Evolutionary conservation across 257 asterid genomes (phyloP).

Genomic region (Solanum chmielewskii): DNA sequence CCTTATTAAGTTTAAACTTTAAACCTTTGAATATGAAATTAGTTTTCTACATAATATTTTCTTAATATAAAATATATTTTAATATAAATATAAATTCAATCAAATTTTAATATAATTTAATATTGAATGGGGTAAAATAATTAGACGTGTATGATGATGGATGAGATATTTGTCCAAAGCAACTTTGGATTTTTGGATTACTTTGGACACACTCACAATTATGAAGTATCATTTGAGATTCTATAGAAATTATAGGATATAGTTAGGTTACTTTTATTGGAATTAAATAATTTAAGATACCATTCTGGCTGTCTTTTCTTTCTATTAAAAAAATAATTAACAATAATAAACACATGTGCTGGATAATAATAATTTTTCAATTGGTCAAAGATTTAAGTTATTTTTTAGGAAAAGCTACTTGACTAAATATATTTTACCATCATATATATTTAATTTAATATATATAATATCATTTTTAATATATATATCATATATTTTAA

Average conservation of each 20-base stretch:
- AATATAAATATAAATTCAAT: background rate
- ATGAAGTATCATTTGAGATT: background rate
- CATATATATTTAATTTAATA: too few relatives aligned
- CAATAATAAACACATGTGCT: background rate
- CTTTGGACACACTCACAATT: background rate
- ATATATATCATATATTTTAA: too few relatives aligned
- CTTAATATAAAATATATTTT: too few relatives aligned
- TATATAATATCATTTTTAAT: too few relatives aligned
- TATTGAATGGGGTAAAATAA: background rate
- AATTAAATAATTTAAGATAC: background rate
- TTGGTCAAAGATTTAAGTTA: background rate
- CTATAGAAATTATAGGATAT: background rate
- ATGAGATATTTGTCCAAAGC: background rate
- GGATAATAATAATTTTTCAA: background rate
- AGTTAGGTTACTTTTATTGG: background rate
- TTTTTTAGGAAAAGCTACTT: background rate
- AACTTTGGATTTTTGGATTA: background rate
- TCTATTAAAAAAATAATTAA: background rate
- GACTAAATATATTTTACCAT: too few relatives aligned
- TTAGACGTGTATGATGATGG: background rate
- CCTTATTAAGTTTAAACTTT: too few relatives aligned
- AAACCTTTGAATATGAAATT: too few relatives aligned
- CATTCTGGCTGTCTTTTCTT: background rate
- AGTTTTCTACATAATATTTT: too few relatives aligned
- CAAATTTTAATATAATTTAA: accelerated